Base-by-base conservation (phyloP, 495 filamentous ascomycete genomes). In the Lindgomyces ingoldianus region DNA sequence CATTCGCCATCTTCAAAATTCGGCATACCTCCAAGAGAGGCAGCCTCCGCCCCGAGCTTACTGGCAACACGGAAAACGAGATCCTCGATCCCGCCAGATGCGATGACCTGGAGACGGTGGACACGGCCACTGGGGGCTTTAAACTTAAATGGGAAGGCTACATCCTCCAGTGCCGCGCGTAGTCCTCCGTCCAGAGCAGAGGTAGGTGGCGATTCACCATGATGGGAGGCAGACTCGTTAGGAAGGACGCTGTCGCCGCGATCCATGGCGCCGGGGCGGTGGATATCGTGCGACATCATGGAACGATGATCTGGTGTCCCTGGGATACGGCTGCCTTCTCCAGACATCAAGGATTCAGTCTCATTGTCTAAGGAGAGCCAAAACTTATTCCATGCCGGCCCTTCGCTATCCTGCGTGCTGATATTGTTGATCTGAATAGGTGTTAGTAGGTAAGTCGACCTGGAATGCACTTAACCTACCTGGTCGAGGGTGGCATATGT, bases 331-430 rank as follows among this genome's bases (percentile, higher is more conserved):
- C 82, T 85, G 56, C 90, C 89, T 54, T 82, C 80, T 47, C 95
- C 94, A 57, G 94, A 99, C 64, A 98, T 86, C 81, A 96, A 88
- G 0, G 94, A 98, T 75, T 98, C 94, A 3, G 93, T 94, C 72
- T 97, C 94, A 70, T 95, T 87, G 76, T 97, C 93, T 67, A 98
- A 85, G 2, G 94, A 97, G 56, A 98, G 80, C 94, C 94, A 98
- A 80, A 98, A 98, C 78, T 97, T 98, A 79, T 97, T 96, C 94
- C 94, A 98, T 14, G 94, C 94, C 16, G 94, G 94, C 0, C 94
- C 94, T 76, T 98, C 94, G 67, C 86, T 91, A 71, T 98, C 93
- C 26, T 82, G 82, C 22, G 86, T 91, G 41, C 81, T 82, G 84
- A 91, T 91, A 22, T 84, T 83, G 73, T 90, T 89, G 74, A 91